Percentiles rank a stretch among this genome's conserved stretches.
phyloP scores from a whole-genome alignment of 2,329 filamentous ascomycete genomes.

The Cadophora sp. region DNA sequence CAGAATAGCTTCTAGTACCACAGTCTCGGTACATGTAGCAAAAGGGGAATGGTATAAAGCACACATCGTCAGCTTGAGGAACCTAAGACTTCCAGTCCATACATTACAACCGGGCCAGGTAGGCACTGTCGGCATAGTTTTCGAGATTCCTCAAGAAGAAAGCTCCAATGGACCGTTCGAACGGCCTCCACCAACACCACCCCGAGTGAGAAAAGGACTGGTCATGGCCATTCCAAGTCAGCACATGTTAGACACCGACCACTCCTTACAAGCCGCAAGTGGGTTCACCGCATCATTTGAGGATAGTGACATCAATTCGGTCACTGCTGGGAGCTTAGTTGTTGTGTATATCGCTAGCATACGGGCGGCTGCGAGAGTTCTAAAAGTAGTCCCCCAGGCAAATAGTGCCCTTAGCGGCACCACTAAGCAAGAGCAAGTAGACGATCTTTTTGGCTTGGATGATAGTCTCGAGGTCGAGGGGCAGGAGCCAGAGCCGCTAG shows the following conservation, averaged over 20 bases:
- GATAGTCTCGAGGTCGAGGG: conserved; percentile 52
- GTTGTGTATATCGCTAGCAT: conserved; percentile 91
- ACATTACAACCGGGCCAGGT: conserved; percentile 81
- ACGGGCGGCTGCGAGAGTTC: conserved; percentile 77
- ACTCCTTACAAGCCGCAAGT: conserved; percentile 68
- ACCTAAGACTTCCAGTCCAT: conserved; percentile 82
- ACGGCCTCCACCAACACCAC: conserved; percentile 42
- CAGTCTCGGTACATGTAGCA: conserved; percentile 57
- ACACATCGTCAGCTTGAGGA: conserved; percentile 84
- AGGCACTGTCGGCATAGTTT: conserved; percentile 82
- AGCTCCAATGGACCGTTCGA: conserved; percentile 43
- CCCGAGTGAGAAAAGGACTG: conserved; percentile 78
- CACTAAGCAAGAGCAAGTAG: conserved; percentile 37
- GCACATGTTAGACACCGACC: conserved; percentile 61
- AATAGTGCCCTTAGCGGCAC: conserved; percentile 32
- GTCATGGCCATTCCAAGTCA: conserved; percentile 71
- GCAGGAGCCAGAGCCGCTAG: conserved; percentile 39
- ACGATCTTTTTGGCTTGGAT: conserved; percentile 65
- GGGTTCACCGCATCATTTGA: conserved; percentile 76
- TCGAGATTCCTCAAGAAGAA: conserved; percentile 53
- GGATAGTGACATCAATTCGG: conserved; percentile 63
- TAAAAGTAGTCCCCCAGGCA: conserved; percentile 52
- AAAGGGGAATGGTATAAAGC: conserved; percentile 81
- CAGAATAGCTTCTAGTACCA: conserved; percentile 58
- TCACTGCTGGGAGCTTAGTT: conserved; percentile 72